Conservation (phyloP, 2,329 filamentous ascomycete genomes). For the Geoglossum cookeanum region DNA sequence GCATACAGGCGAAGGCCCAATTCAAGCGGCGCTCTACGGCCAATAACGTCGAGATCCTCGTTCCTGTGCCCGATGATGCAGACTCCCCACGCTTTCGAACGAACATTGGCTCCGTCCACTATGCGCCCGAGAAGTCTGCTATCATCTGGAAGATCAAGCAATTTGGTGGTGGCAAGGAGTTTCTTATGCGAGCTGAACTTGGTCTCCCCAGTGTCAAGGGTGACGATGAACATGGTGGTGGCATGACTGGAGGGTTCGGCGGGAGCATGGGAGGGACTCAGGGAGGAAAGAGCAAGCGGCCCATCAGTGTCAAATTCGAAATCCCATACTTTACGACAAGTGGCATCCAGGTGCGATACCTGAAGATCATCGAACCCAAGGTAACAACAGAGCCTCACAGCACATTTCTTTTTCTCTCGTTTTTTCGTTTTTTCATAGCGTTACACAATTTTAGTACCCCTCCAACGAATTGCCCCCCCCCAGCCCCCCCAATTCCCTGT, state of each 20-base stretch:
- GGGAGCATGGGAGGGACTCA: constrained; percentile 87
- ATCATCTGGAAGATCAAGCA: constrained; percentile 99
- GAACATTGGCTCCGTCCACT: constrained; percentile 93
- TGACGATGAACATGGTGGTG: constrained; percentile 85
- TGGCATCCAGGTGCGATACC: constrained; percentile 91
- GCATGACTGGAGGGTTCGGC: constrained; percentile 94
- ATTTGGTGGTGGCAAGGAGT: constrained; percentile 95
- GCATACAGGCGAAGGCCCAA: constrained; percentile 57
- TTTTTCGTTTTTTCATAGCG: not conserved
- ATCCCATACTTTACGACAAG: constrained; percentile 99
- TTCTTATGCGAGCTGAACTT: constrained; percentile 92
- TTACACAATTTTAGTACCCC: not conserved
- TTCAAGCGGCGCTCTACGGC: constrained; percentile 96
- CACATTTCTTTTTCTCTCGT: constrained; percentile 5
- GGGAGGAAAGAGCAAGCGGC: constrained; percentile 70
- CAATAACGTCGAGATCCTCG: constrained; percentile 96
- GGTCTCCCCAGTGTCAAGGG: constrained; percentile 86
- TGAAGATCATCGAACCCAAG: constrained; percentile 99
- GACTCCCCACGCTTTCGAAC: constrained; percentile 92
- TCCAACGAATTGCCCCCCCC: no score
- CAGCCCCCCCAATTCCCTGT: not conserved
- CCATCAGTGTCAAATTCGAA: constrained; percentile 98
- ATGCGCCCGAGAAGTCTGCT: constrained; percentile 88
- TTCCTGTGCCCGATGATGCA: constrained; percentile 92
- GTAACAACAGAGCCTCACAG: constrained; percentile 30